phyloP scores from a whole-genome alignment of 768 basidiomycete genomes.

The Suillus brevipes region DNA sequence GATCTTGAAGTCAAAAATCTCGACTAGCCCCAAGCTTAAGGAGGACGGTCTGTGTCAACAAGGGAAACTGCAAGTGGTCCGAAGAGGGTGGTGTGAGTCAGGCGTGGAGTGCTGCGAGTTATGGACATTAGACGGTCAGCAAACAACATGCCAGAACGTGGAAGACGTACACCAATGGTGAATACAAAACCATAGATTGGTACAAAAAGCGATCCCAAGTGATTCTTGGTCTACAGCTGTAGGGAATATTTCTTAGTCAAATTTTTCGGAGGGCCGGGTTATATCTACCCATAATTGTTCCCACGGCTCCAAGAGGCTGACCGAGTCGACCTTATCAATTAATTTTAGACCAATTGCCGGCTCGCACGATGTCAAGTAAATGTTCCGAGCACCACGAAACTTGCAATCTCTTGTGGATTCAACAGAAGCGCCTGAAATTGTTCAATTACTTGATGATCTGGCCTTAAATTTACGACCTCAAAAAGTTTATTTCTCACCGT shows the following conservation, averaged over 20 bases:
- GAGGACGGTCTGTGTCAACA: constrained; percentile 75
- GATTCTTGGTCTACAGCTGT: constrained; percentile 13
- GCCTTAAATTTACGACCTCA: constrained; percentile 1
- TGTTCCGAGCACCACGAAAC: background rate
- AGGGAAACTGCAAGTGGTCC: constrained; percentile 59
- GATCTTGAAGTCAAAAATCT: constrained; percentile 18
- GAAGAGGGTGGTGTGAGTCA: constrained; percentile 57
- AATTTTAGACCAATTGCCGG: background rate
- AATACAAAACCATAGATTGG: constrained; percentile 57
- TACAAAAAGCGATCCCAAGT: constrained; percentile 19
- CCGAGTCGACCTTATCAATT: background rate
- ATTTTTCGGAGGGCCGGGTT: constrained; percentile 4
- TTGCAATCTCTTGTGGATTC: background rate
- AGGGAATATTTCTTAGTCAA: constrained; percentile 17
- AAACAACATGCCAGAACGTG: background rate
- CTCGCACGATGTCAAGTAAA: background rate
- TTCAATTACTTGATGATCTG: background rate
- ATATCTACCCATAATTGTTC: constrained; percentile 8
- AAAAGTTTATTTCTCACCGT: constrained; percentile 1
- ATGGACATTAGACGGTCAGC: constrained; percentile 8
- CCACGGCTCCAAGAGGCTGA: constrained; percentile 3
- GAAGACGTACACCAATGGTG: constrained; percentile 32
- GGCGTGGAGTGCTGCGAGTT: constrained; percentile 23
- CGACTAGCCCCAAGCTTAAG: constrained; percentile 67
- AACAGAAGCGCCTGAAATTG: background rate